phyloP scores from a whole-genome alignment of 2,329 filamentous ascomycete species.

The Periglandula ipomoeae region DNA sequence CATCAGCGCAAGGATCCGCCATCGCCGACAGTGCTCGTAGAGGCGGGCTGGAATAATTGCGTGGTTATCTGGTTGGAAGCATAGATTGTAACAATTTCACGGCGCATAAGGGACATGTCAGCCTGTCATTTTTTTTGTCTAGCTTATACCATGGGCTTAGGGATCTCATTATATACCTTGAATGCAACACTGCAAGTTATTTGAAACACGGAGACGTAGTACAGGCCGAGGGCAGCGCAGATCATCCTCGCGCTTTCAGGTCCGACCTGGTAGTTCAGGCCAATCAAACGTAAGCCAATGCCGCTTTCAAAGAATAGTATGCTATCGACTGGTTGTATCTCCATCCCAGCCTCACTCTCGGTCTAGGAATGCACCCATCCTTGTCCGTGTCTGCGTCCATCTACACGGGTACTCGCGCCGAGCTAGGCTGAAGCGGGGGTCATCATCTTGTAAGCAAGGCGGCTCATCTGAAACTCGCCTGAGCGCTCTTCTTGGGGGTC shows the following conservation, averaged over 20 bases:
- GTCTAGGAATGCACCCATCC: too few relatives aligned
- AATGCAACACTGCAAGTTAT: background rate
- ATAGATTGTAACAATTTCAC: background rate
- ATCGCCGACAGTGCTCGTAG: background rate
- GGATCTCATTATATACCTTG: background rate
- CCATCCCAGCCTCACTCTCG: background rate
- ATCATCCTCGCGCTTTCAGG: too few relatives aligned
- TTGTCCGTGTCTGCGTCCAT: too few relatives aligned
- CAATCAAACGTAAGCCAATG: background rate
- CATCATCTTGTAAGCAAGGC: background rate
- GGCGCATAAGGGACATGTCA: background rate
- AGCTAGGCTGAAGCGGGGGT: too few relatives aligned
- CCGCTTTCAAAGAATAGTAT: background rate
- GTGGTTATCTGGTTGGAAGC: too few relatives aligned
- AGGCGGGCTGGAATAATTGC: background rate
- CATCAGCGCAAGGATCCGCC: slow-evolving; percentile 2
- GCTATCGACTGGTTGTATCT: background rate
- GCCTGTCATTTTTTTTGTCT: background rate
- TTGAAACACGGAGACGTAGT: background rate
- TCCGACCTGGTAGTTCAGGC: background rate
- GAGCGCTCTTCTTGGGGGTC: background rate
- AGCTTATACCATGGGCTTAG: background rate
- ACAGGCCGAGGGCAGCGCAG: too few relatives aligned
- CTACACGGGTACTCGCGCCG: too few relatives aligned
- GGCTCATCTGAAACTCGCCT: background rate